Percentiles rank a stretch among this genome's conserved stretches.
Conservation (phyloP, 2,329 filamentous ascomycete genomes). For the Colletotrichum falcatum region DNA sequence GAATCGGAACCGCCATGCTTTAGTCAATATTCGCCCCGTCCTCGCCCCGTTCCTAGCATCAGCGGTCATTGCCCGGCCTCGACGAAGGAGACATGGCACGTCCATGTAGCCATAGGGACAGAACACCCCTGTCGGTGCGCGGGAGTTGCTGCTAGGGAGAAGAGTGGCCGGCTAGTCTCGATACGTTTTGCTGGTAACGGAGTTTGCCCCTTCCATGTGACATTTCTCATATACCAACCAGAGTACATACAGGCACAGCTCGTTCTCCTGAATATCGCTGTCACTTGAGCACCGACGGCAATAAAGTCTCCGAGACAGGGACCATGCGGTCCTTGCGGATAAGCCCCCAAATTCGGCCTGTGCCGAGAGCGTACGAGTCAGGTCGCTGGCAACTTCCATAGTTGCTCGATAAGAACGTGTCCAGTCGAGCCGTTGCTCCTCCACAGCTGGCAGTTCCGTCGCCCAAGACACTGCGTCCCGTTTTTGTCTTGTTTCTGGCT, state of each 20-base stretch:
- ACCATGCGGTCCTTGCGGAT: background rate
- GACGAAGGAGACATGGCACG: no score
- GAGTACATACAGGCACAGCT: background rate
- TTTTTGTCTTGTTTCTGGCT: background rate
- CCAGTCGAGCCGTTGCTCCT: no score
- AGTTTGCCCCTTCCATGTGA: no score
- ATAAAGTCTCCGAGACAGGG: background rate
- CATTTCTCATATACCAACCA: background rate
- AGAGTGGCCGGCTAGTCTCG: background rate
- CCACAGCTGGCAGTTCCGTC: background rate
- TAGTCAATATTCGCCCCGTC: background rate
- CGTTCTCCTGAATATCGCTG: background rate
- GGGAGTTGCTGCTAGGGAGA: no score
- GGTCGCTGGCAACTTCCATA: background rate
- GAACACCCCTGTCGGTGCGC: background rate
- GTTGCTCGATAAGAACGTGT: background rate
- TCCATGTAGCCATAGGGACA: background rate
- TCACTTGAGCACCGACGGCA: background rate
- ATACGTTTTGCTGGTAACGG: background rate
- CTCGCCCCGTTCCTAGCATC: background rate
- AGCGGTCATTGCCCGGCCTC: background rate
- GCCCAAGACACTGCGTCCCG: no score
- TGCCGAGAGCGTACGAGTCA: slow-evolving; percentile 8
- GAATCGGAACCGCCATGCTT: background rate
- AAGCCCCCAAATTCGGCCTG: background rate